Percentiles rank a stretch among this genome's conserved stretches.
Conservation (phyloP, 768 basidiomycete species). For the Kwoniella europaea region DNA sequence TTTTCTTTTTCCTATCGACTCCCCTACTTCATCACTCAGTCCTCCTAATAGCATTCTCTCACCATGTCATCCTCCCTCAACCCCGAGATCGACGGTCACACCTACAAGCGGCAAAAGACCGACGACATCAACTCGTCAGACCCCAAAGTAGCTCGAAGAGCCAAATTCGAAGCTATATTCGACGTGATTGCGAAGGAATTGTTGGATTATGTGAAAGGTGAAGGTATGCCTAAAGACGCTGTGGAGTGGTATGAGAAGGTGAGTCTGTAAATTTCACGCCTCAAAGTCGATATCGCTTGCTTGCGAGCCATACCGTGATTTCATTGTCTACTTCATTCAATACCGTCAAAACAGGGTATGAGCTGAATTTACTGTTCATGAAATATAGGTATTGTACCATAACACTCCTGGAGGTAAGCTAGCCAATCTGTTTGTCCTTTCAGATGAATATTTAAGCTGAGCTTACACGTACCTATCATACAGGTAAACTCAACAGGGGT, state of each 20-base stretch:
- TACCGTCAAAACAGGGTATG: neutral
- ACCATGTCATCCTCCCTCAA: conserved; percentile 19
- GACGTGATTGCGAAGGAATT: conserved; percentile 76
- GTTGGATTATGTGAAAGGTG: conserved; percentile 67
- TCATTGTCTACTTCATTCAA: too few relatives aligned
- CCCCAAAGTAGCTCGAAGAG: conserved; percentile 39
- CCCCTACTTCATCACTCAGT: neutral
- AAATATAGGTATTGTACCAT: conserved; percentile 67
- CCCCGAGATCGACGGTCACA: conserved; percentile 27
- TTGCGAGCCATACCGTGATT: neutral
- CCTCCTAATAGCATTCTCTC: too few relatives aligned
- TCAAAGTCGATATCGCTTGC: too few relatives aligned
- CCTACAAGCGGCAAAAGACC: conserved; percentile 23
- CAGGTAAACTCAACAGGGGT: conserved; percentile 93
- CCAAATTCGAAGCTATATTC: conserved; percentile 73
- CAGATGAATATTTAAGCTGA: neutral
- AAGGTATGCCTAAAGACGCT: conserved; percentile 83
- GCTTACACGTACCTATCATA: neutral
- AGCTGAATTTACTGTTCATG: neutral
- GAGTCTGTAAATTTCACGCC: conserved; percentile 44
- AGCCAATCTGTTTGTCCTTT: too few relatives aligned
- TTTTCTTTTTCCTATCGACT: neutral
- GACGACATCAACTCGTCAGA: conserved; percentile 17
- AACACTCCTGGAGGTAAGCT: conserved; percentile 78
- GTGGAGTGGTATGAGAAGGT: conserved; percentile 83